Evolutionary conservation across 2,329 filamentous ascomycete species (phyloP).

Genomic region (Sarocladium oryzae): DNA sequence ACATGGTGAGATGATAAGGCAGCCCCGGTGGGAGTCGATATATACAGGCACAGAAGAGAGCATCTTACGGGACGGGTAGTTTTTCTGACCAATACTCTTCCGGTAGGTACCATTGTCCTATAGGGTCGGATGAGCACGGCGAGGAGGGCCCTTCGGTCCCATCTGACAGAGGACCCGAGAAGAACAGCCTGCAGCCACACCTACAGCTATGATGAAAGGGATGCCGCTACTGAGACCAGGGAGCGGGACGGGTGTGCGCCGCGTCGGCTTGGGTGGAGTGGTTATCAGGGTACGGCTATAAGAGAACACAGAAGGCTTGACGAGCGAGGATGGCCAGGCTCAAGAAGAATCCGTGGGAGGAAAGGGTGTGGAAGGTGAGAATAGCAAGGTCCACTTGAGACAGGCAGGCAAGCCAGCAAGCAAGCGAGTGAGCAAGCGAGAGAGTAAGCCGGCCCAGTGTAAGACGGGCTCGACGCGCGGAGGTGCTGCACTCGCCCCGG

Average conservation of each 20-base stretch:
- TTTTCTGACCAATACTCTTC: not conserved
- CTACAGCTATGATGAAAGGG: slow-evolving; percentile 1
- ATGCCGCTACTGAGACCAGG: not conserved
- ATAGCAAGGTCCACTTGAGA: too few species aligned
- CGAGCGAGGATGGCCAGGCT: too few species aligned
- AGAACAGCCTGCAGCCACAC: not conserved
- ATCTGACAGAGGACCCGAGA: not conserved
- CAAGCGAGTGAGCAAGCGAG: not conserved
- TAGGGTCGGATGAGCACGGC: not conserved
- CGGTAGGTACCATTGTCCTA: not conserved
- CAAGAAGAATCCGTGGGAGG: too few species aligned
- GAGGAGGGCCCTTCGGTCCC: not conserved
- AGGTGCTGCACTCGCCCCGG: not conserved
- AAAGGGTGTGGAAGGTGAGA: too few species aligned
- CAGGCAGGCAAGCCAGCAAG: not conserved
- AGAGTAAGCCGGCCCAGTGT: not conserved
- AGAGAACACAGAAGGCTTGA: too few species aligned
- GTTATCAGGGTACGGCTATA: too few species aligned
- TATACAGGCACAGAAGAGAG: not conserved
- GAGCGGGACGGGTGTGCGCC: not conserved
- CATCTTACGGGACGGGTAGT: not conserved
- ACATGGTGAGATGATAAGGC: not conserved
- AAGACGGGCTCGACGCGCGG: not conserved
- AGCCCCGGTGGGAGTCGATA: slow-evolving; percentile 1
- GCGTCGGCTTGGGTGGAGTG: not conserved